A percentile compares a stretch with the other conserved stretches of the same genome.
Conservation (phyloP, 257 asterid species). For the Rehmannia glutinosa region DNA sequence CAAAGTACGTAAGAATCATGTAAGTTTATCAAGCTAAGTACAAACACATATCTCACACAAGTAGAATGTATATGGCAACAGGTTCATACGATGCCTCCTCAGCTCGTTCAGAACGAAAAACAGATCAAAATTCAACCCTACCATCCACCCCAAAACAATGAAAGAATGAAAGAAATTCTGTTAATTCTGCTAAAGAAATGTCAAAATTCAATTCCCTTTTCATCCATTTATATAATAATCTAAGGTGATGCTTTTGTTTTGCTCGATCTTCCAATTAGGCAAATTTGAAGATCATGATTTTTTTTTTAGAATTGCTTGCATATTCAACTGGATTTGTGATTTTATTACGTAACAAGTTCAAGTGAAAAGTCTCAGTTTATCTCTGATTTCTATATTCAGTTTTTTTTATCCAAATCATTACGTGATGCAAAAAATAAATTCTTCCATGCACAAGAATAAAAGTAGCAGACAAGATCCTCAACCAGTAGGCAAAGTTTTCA, state of each 20-base stretch:
- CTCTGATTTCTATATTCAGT: no score
- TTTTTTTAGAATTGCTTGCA: background rate
- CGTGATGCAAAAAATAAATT: no score
- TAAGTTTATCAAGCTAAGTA: background rate
- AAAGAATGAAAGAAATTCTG: background rate
- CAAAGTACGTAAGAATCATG: background rate
- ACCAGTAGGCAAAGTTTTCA: background rate
- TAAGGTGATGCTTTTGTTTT: background rate
- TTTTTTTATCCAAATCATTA: no score
- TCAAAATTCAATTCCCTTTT: background rate
- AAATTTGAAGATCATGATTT: background rate
- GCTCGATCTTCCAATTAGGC: background rate
- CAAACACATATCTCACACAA: background rate
- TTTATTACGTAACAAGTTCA: background rate
- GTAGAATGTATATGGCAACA: background rate
- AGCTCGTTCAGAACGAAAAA: background rate
- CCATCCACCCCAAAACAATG: background rate
- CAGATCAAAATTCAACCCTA: background rate
- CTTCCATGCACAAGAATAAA: background rate
- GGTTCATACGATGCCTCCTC: background rate
- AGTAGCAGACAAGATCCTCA: background rate
- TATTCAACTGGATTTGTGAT: background rate
- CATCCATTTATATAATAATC: background rate
- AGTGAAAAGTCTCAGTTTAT: no score
- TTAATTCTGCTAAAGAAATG: no score